Evolutionary conservation across 805 yeast species (phyloP).

Genomic region (Sungouiozyma ichnusensis): DNA sequence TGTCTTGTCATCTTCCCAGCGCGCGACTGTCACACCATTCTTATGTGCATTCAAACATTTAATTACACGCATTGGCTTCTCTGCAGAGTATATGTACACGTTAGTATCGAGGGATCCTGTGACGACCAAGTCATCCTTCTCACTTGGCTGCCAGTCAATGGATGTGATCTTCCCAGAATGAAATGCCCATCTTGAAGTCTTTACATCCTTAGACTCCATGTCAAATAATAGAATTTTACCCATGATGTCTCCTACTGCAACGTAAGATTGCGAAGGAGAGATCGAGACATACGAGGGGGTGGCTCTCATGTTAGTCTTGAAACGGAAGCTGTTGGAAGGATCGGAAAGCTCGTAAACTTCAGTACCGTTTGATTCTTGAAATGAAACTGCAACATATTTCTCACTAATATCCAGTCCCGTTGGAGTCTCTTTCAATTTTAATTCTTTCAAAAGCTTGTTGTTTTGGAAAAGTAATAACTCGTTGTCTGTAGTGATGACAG

Average conservation of each 20-base stretch:
- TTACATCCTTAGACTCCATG: conserved; percentile 40
- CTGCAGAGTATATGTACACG: conserved; percentile 68
- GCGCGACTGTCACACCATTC: conserved; percentile 69
- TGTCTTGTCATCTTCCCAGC: conserved; percentile 46
- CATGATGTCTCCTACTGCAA: conserved; percentile 78
- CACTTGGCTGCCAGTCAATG: conserved; percentile 54
- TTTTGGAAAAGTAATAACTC: conserved; percentile 29
- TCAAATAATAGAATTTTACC: conserved; percentile 80
- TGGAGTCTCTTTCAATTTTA: conserved; percentile 31
- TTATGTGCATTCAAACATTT: conserved; percentile 75
- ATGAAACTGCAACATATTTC: conserved; percentile 40
- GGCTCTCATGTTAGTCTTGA: conserved; percentile 42
- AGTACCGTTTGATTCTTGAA: conserved; percentile 32
- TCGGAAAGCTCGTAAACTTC: conserved; percentile 32
- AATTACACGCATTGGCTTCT: conserved; percentile 64
- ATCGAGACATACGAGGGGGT: conserved; percentile 53
- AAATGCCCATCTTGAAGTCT: conserved; percentile 91
- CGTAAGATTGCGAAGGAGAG: conserved; percentile 55
- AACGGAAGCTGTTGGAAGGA: conserved; percentile 23
- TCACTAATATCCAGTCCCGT: conserved; percentile 38
- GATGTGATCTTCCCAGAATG: conserved; percentile 75
- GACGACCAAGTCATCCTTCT: conserved; percentile 52
- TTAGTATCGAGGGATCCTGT: conserved; percentile 81
- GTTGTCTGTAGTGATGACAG: conserved; percentile 38
- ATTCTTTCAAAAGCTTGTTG: conserved; percentile 24